Conservation (phyloP, 1,139 yeast genomes). For the Debaryomyces coudertii region DNA sequence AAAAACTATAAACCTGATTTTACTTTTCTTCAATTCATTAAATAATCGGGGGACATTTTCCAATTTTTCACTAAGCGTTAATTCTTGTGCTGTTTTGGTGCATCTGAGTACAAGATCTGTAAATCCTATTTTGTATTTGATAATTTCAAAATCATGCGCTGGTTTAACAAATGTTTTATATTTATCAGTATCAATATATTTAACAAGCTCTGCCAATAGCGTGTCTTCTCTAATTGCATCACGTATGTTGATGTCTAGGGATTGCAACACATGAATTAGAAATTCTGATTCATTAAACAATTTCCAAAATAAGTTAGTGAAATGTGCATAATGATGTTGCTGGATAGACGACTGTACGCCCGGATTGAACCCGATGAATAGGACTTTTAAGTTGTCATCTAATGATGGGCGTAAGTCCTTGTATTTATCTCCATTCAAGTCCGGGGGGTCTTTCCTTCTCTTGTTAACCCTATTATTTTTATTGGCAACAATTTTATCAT, state of each 20-base stretch:
- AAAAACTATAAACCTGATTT: constrained; percentile 53
- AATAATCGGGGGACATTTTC: constrained; percentile 59
- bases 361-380: constrained; percentile 78
- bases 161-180: constrained; percentile 62
- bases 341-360: constrained; percentile 63
- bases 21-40: constrained; percentile 39
- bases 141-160: constrained; percentile 49
- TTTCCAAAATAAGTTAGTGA: constrained; percentile 71
- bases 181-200: constrained; percentile 46
- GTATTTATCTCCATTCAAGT: constrained; percentile 8
- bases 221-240: constrained; percentile 15
- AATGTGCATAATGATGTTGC: constrained; percentile 79
- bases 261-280: constrained; percentile 28
- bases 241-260: constrained; percentile 9
- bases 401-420: constrained; percentile 42
- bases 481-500: constrained; percentile 1
- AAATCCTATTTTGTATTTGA: constrained; percentile 60
- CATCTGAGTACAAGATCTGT: constrained; percentile 73
- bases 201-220: constrained; percentile 15
- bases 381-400: constrained; percentile 36
- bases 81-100: constrained; percentile 61
- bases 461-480: constrained; percentile 6
- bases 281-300: constrained; percentile 57
- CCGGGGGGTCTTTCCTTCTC: constrained; percentile 1
- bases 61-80: constrained; percentile 54